phyloP scores from a whole-genome alignment of 1,284 basidiomycete genomes.

The Volvariella surrecta region DNA sequence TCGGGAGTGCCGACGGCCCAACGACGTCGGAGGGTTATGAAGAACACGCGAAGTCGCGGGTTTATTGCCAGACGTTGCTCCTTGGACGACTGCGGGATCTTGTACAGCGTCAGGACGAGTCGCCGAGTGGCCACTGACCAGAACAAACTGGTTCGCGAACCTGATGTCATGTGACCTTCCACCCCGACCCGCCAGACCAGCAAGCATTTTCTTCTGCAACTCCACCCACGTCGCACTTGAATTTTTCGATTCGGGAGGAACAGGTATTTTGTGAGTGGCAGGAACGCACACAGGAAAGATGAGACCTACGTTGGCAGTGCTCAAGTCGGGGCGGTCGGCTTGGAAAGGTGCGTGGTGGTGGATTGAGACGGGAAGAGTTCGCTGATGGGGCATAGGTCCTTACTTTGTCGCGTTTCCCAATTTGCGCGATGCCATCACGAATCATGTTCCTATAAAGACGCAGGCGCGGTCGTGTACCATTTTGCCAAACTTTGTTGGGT shows the following conservation, averaged over 20 bases:
- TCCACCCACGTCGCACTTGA: too few relatives aligned
- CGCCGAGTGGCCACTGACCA: background rate
- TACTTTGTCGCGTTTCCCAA: constrained; percentile 95
- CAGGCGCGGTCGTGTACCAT: constrained; percentile 89
- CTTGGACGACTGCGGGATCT: too few relatives aligned
- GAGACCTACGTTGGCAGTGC: constrained; percentile 21
- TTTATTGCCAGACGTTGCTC: constrained; percentile 35
- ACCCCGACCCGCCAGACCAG: too few relatives aligned
- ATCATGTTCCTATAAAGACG: constrained; percentile 84
- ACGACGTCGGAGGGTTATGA: constrained; percentile 31
- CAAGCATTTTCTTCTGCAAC: too few relatives aligned
- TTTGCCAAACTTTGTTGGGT: constrained; percentile 93
- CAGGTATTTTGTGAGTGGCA: too few relatives aligned
- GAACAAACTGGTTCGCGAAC: constrained; percentile 18
- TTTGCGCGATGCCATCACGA: constrained; percentile 74
- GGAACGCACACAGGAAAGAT: too few relatives aligned
- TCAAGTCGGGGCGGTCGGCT: constrained; percentile 38
- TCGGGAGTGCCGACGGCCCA: constrained; percentile 37
- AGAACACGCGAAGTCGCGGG: constrained; percentile 33
- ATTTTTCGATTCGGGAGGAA: too few relatives aligned
- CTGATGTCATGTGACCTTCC: constrained; percentile 7
- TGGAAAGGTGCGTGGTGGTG: constrained; percentile 33
- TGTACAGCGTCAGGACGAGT: constrained; percentile 18
- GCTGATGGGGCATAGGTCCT: constrained; percentile 69
- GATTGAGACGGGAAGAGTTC: background rate